Conservation (phyloP, 768 basidiomycete species). For the Podaxis sp. region DNA sequence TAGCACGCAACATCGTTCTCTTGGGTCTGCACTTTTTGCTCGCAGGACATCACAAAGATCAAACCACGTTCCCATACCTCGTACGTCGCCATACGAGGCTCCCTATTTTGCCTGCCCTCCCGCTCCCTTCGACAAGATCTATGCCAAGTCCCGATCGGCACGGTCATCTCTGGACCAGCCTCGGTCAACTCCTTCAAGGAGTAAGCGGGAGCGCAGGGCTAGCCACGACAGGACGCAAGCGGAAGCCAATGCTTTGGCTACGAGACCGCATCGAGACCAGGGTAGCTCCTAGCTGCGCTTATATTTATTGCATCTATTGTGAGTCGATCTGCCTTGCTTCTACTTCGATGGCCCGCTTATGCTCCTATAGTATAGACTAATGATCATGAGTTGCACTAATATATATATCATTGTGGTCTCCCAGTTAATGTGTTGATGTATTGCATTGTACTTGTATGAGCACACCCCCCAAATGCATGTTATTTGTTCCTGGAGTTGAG, state of each 20-base stretch:
- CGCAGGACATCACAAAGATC: conserved; percentile 30
- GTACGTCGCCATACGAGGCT: conserved; percentile 44
- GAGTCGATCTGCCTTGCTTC: not conserved
- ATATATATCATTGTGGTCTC: not conserved
- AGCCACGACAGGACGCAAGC: not conserved
- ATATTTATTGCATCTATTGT: conserved; percentile 2
- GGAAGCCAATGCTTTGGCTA: not conserved
- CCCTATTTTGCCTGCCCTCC: conserved; percentile 47
- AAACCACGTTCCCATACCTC: conserved; percentile 31
- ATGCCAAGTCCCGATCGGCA: not conserved
- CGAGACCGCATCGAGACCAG: not conserved
- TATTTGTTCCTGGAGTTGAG: not conserved
- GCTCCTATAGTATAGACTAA: not conserved
- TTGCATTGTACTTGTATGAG: not conserved
- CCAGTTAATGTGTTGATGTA: not conserved
- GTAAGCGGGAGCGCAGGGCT: not conserved
- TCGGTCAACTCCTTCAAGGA: not conserved
- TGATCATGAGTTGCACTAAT: not conserved
- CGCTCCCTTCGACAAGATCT: conserved; percentile 20
- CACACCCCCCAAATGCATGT: not conserved
- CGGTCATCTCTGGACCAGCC: not conserved
- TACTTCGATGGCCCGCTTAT: not conserved
- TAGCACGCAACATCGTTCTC: conserved; percentile 20
- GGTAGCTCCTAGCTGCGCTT: not conserved
- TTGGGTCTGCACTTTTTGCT: conserved; percentile 24